Evolutionary conservation across 441 rosid genomes (phyloP).

Genomic region (Pelargonium australe): DNA sequence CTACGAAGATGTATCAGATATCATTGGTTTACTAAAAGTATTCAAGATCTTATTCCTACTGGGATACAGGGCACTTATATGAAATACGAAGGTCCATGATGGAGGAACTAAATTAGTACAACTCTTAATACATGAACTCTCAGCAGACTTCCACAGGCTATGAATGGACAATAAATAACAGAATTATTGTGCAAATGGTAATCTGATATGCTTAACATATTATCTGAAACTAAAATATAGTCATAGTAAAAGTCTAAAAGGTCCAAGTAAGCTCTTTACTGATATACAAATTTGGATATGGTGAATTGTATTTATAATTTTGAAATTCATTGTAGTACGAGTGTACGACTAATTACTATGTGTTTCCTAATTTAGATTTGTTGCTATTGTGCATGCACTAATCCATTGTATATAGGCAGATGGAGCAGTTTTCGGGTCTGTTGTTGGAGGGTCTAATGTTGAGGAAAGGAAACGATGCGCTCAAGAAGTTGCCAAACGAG

Average conservation of each 20-base stretch:
- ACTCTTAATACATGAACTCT: no score
- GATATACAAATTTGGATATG: not conserved
- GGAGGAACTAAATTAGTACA: no score
- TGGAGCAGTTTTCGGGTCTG: conserved; percentile 54
- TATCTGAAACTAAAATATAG: no score
- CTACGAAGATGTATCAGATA: no score
- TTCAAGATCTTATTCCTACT: no score
- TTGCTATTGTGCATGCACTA: conserved; percentile 2
- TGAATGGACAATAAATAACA: no score
- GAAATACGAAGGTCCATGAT: no score
- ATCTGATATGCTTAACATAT: no score
- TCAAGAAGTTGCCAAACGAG: conserved; percentile 40
- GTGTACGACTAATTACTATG: not conserved
- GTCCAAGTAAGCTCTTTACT: not conserved
- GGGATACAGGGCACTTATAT: no score
- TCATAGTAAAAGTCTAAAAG: not conserved
- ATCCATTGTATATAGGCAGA: conserved; percentile 29
- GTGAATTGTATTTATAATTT: not conserved
- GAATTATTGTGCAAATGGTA: no score
- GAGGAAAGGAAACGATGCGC: conserved; percentile 53
- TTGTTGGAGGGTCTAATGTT: conserved; percentile 57
- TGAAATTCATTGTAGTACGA: not conserved
- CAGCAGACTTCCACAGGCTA: no score
- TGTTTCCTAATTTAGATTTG: not conserved
- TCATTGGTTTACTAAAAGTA: no score